These are phyloP conservation scores for Brassica balearica DNA, from an alignment of 441 rosid genomes.

Conservation along the genomic window DNA sequence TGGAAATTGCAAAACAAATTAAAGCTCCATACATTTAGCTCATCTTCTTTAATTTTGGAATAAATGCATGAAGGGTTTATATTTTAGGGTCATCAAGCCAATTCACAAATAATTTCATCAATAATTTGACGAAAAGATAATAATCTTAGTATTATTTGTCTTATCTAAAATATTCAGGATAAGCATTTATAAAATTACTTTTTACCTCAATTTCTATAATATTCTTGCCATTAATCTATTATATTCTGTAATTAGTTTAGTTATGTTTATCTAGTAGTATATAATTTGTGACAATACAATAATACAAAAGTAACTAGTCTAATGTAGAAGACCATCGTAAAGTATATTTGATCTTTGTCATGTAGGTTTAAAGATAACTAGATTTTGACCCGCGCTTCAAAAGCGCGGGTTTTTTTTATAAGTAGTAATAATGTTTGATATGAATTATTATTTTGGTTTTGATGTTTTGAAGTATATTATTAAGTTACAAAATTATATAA, in stretches of 20 bases:
- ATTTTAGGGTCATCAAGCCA: not conserved
- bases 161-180: not conserved
- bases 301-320: not conserved
- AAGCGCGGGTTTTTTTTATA: too few species aligned
- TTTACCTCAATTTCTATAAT: not conserved
- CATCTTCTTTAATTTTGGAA: conserved; percentile 16
- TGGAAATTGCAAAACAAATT: not conserved
- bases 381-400: too few species aligned
- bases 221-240: not conserved
- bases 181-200: not conserved
- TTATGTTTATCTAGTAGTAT: conserved; percentile 5
- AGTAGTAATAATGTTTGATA: too few species aligned
- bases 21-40: conserved; percentile 13
- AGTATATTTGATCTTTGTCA: not conserved
- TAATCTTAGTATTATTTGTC: not conserved
- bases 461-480: too few species aligned
- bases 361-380: not conserved
- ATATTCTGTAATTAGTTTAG: not conserved
- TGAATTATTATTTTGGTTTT: too few species aligned
- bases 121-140: not conserved
- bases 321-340: not conserved
- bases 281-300: not conserved
- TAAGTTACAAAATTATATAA: too few species aligned
- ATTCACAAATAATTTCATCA: not conserved
- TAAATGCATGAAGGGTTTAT: conserved; percentile 22